phyloP scores from a whole-genome alignment of 2,329 filamentous ascomycete genomes.

The Botrytis cinerea region DNA sequence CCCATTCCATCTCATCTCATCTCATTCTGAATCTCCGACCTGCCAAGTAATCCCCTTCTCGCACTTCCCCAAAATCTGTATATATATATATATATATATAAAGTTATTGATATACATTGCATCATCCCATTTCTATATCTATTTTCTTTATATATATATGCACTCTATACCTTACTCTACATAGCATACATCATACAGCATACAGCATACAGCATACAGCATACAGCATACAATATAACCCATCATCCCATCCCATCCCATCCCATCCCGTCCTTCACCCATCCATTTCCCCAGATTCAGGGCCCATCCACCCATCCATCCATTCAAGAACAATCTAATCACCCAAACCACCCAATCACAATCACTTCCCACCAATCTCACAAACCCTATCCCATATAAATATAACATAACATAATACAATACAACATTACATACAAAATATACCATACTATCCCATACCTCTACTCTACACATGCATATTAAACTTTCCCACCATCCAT shows the following conservation, averaged over 20 bases:
- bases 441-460: neutral
- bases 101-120: neutral
- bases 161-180: too few species aligned
- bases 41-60: neutral
- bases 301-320: neutral
- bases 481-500: neutral
- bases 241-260: too few species aligned
- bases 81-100: neutral
- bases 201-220: too few species aligned
- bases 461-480: neutral
- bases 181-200: too few species aligned
- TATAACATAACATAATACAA: too few species aligned
- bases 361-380: neutral
- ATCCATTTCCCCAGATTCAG: conserved; percentile 6
- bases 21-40: neutral
- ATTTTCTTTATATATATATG: neutral
- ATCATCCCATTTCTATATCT: neutral
- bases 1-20: neutral
- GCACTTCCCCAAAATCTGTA: neutral
- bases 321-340: too few species aligned
- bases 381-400: neutral
- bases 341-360: too few species aligned
- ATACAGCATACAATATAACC: too few species aligned
- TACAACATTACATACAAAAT: too few species aligned
- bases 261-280: neutral